These are phyloP conservation scores for Globisporangium camurandrum DNA, from an alignment of 352 stramenopile genomes.

Conservation along the genomic window DNA sequence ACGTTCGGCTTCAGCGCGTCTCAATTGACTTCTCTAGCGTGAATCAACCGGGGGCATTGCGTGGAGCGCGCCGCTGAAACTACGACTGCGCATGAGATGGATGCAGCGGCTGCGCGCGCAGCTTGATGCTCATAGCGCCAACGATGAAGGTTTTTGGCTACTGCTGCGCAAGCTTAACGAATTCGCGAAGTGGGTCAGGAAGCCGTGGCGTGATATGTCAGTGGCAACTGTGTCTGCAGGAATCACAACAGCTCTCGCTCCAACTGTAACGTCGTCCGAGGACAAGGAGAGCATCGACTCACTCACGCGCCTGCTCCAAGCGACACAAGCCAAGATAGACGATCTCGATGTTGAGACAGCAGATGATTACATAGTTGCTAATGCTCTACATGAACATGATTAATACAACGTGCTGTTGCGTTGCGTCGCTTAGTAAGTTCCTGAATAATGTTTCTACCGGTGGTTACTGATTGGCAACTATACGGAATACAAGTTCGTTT, in stretches of 20 bases:
- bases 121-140: slow-evolving; percentile 1
- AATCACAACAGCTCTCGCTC: not conserved
- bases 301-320: not conserved
- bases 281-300: not conserved
- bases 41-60: slow-evolving; percentile 3
- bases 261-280: not conserved
- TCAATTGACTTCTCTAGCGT: slow-evolving; percentile 1
- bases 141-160: not conserved
- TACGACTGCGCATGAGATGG: slow-evolving; percentile 1
- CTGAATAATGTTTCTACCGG: no score
- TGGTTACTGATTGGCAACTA: no score
- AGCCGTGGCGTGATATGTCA: not conserved
- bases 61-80: slow-evolving; percentile 3
- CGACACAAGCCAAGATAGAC: not conserved
- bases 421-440: not conserved
- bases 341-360: not conserved
- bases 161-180: not conserved
- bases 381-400: not conserved
- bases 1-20: slow-evolving; percentile 1
- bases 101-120: slow-evolving; percentile 1
- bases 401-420: not conserved
- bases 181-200: not conserved
- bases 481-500: no score
- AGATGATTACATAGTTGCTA: not conserved
- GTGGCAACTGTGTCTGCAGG: not conserved